Base-by-base conservation (phyloP, 805 yeast genomes). In the Saccharomycopsis sp. region DNA sequence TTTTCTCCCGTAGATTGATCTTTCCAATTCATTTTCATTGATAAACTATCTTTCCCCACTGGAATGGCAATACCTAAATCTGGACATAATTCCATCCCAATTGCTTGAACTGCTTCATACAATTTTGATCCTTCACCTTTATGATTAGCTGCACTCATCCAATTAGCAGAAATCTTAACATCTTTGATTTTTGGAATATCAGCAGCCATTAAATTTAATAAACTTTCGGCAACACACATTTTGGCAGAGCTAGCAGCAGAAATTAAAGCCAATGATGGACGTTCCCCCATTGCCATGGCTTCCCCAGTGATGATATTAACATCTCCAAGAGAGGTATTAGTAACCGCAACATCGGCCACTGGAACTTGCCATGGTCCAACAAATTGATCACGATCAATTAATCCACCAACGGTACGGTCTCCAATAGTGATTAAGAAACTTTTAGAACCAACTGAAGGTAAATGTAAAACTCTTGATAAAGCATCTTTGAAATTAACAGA, bases 301-400 rank as follows among this genome's bases (percentile, higher is more conserved):
- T 92, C 99, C 68, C 99, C 99, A n/a, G 94, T 79, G 3, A 63
- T 50, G 47, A 79, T 60, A 38, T 81, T 58, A 4, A 70, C 67
- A 39, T 76, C 81, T 56, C 96, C 96, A 38, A 86, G 69, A 1
- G 96, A 82, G 0, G 96, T 79, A 45, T 82, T 81, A 19, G 97
- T 88, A 40, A 92, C 96, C 64, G 95, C 97, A 41, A 88, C 96
- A 58, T 92, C 97, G 14, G 97, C 92, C 25, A 92, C 97, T 36
- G 99, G 98, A 8, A 83, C 92, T 69, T 92, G 99, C 97, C 97
- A 92, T 57, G 97, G 97, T 30, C 98, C 98, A 45, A 92, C 97
- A 79, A 88, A 79, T 66, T 92, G 98, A 60, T 92, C 98, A 59
- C 98, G 79, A 55, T 94, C 97, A 47, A 92, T 80, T 52, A 92